Conservation (phyloP, 108 stramenopile genomes). For the Skeletonema grethae region DNA sequence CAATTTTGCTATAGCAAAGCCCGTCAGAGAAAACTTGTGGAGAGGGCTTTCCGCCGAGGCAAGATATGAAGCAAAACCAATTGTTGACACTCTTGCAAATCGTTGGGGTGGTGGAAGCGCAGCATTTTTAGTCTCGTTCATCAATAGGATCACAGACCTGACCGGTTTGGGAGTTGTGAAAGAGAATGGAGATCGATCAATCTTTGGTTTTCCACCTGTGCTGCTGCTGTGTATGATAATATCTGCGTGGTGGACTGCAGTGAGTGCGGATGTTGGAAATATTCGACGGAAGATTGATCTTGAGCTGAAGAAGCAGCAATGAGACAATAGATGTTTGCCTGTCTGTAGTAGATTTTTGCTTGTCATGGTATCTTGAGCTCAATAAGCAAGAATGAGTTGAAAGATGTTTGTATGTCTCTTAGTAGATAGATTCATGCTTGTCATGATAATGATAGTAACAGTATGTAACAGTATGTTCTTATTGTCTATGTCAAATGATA, state of each 20-base stretch:
- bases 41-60: conserved; percentile 85
- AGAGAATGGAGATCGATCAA: conserved; percentile 50
- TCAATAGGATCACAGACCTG: conserved; percentile 60
- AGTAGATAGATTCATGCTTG: too few relatives aligned
- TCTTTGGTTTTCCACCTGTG: conserved; percentile 82
- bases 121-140: conserved; percentile 75
- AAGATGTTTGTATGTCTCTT: too few relatives aligned
- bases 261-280: conserved; percentile 81
- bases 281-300: conserved; percentile 75
- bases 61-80: conserved; percentile 90
- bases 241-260: conserved; percentile 85
- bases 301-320: conserved; percentile 80
- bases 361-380: too few relatives aligned
- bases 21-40: conserved; percentile 88
- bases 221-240: conserved; percentile 71
- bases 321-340: conserved; percentile 1
- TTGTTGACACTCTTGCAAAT: conserved; percentile 89
- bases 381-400: too few relatives aligned
- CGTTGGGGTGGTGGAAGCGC: conserved; percentile 92
- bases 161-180: conserved; percentile 42
- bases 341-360: too few relatives aligned
- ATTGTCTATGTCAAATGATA: too few relatives aligned
- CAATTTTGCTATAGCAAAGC: conserved; percentile 88
- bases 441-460: too few relatives aligned
- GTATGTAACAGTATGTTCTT: too few relatives aligned